These are phyloP conservation scores for Apodospora peruviana DNA, from an alignment of 495 filamentous ascomycete species.

Conservation along the genomic window DNA sequence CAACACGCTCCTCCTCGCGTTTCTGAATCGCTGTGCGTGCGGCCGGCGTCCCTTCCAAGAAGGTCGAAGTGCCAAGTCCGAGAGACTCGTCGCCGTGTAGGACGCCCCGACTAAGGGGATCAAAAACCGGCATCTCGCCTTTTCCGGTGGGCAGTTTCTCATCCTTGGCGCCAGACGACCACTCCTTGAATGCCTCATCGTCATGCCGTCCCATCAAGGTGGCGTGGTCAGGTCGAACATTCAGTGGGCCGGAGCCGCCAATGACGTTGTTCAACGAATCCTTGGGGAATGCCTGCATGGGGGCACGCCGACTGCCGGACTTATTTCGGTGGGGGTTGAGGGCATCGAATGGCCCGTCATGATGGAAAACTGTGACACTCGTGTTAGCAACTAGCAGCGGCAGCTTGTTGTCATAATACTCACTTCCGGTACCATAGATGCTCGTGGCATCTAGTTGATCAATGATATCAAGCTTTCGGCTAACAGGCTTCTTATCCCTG, in stretches of 20 bases:
- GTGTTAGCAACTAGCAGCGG: constrained; percentile 9
- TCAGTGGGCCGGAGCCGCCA: constrained; percentile 80
- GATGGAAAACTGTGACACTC: constrained; percentile 74
- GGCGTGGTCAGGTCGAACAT: constrained; percentile 74
- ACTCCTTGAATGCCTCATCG: constrained; percentile 85
- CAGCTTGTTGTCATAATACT: constrained; percentile 31
- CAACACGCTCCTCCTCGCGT: constrained; percentile 60
- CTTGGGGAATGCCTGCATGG: constrained; percentile 94
- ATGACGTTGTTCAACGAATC: constrained; percentile 87
- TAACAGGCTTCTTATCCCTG: constrained; percentile 51
- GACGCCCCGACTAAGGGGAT: constrained; percentile 47
- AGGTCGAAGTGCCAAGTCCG: constrained; percentile 91
- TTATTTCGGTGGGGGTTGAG: constrained; percentile 94
- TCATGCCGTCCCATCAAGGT: constrained; percentile 72
- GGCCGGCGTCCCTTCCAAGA: constrained; percentile 90
- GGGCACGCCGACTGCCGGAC: constrained; percentile 73
- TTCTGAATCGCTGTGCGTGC: constrained; percentile 76
- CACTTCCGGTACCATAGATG: constrained; percentile 92
- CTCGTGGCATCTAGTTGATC: constrained; percentile 97
- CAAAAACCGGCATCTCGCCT: constrained; percentile 43
- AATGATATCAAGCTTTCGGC: constrained; percentile 80
- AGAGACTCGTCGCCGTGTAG: constrained; percentile 78
- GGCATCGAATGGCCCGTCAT: constrained; percentile 97
- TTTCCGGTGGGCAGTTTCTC: constrained; percentile 11
- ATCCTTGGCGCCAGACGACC: constrained; percentile 31